Evolutionary conservation across 495 filamentous ascomycete genomes (phyloP).

Genomic region (Talaromyces stipitatus): DNA sequence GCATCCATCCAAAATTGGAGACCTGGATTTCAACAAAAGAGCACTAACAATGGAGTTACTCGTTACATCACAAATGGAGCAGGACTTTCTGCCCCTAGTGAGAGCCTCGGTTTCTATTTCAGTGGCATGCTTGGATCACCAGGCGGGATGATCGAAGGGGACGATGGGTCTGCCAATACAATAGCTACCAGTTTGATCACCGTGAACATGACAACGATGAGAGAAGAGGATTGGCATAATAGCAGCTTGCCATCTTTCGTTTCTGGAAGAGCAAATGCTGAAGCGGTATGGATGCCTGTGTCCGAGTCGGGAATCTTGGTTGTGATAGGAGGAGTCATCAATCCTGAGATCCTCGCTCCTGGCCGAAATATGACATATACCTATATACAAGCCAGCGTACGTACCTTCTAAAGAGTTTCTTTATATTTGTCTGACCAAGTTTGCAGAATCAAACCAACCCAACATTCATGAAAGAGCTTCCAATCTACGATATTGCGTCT

Average conservation of each 20-base stretch:
- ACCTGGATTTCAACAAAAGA: constrained; percentile 21
- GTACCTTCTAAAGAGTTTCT: not conserved
- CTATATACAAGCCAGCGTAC: not conserved
- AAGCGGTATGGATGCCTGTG: constrained; percentile 58
- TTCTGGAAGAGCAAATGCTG: constrained; percentile 45
- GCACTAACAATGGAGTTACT: constrained; percentile 34
- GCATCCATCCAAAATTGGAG: constrained; percentile 19
- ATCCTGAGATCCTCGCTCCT: constrained; percentile 28
- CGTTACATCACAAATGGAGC: constrained; percentile 52
- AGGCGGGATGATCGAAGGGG: constrained; percentile 29
- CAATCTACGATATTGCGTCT: constrained; percentile 49
- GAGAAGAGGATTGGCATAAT: constrained; percentile 42
- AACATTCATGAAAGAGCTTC: constrained; percentile 46
- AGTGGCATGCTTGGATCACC: constrained; percentile 38
- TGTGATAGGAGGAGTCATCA: constrained; percentile 50
- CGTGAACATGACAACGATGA: constrained; percentile 42
- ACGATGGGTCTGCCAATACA: constrained; percentile 21
- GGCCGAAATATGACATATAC: not conserved
- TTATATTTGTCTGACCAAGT: not conserved
- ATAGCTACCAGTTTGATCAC: constrained; percentile 42
- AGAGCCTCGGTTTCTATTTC: constrained; percentile 59
- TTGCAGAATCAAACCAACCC: constrained; percentile 24
- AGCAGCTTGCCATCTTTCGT: constrained; percentile 35
- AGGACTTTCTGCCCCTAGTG: constrained; percentile 50
- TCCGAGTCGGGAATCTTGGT: constrained; percentile 49